These are phyloP conservation scores for Hemileccinum rubropunctum DNA, from an alignment of 768 basidiomycete genomes.

Conservation along the genomic window DNA sequence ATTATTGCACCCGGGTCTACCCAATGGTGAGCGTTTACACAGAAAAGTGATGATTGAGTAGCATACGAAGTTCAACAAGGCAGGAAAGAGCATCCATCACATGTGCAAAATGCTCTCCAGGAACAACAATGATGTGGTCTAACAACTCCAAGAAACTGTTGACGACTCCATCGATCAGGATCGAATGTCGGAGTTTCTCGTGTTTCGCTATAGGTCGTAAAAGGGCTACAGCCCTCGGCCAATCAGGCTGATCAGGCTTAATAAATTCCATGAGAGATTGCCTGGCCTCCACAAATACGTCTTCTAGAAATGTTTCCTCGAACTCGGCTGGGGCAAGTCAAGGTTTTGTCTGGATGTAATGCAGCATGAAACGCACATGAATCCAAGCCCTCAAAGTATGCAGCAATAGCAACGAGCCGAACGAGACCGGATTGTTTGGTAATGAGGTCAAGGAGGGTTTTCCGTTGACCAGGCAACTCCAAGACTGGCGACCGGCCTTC, in stretches of 20 bases:
- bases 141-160: conserved; percentile 10
- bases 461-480: conserved; percentile 1
- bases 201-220: conserved; percentile 15
- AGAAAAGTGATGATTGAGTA: neutral
- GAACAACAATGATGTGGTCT: conserved; percentile 1
- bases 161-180: conserved; percentile 7
- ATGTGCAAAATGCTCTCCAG: conserved; percentile 10
- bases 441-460: conserved; percentile 4
- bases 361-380: conserved; percentile 1
- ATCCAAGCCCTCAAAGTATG: conserved; percentile 12
- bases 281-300: conserved; percentile 5
- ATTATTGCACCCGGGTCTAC: conserved; percentile 3
- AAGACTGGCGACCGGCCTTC: conserved; percentile 1
- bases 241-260: conserved; percentile 9
- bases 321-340: neutral
- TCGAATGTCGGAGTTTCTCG: conserved; percentile 6
- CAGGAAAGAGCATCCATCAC: conserved; percentile 17
- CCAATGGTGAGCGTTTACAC: neutral
- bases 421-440: conserved; percentile 4
- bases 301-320: neutral
- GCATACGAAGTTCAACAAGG: conserved; percentile 10
- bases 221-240: conserved; percentile 17
- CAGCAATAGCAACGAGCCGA: conserved; percentile 13
- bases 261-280: conserved; percentile 1
- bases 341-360: neutral